Conservation (phyloP, 225 moss, liverwort and hornwort genomes). For the Climacium dendroides region DNA sequence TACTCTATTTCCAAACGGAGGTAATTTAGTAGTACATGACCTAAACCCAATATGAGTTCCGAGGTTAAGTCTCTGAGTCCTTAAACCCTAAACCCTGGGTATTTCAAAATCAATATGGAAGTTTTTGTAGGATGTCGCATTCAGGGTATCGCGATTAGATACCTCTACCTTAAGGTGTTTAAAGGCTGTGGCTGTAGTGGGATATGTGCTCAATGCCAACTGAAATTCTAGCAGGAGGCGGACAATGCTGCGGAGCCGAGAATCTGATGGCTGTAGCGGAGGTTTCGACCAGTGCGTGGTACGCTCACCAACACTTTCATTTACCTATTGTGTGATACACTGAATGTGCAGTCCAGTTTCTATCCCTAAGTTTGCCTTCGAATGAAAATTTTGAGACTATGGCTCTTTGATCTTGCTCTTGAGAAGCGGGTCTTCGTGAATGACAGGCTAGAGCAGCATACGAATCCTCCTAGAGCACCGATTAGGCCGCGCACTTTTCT, state of each 20-base stretch:
- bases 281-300: constrained; percentile 26
- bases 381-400: neutral
- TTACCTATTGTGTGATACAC: neutral
- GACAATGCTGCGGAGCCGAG: neutral
- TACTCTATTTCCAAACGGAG: too few relatives aligned
- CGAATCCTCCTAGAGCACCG: neutral
- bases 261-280: constrained; percentile 1
- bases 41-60: neutral
- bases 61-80: too few relatives aligned
- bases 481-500: constrained; percentile 42
- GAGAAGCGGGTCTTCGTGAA: neutral
- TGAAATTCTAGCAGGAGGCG: neutral
- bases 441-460: constrained; percentile 47
- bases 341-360: neutral
- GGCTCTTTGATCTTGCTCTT: neutral
- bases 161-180: neutral
- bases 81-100: neutral
- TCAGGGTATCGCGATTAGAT: neutral
- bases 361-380: neutral
- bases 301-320: neutral
- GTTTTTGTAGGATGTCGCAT: neutral
- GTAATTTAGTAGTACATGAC: neutral
- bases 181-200: neutral
- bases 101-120: neutral
- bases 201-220: neutral